Evolutionary conservation across 345 rosid genomes (phyloP), one percentile per base, ranked within the genome.

Genomic region (Passiflora organensis): DNA sequence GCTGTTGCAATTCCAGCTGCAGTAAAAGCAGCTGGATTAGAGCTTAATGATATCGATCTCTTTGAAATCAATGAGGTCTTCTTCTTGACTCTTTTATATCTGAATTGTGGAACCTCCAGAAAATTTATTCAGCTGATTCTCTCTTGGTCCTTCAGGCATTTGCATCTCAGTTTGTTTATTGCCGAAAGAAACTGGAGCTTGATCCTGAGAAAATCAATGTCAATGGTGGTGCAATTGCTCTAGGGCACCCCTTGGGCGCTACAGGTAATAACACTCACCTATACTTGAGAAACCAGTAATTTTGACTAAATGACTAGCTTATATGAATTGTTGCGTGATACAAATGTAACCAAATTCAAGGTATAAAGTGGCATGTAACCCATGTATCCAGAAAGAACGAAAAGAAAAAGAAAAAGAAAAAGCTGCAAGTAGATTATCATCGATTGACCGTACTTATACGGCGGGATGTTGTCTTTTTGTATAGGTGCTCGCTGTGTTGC

Each of bases 401-500:
- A n/a, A n/a, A n/a, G n/a, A n/a, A n/a, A n/a, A n/a, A n/a, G n/a
- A n/a, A n/a, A n/a, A n/a, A n/a, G n/a, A n/a, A n/a, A n/a, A n/a
- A n/a, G n/a, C n/a, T n/a, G n/a, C 46, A 21, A 32, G 13, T 10
- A 37, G 11, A 55, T 55, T 55, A 55, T 28, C 28, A 10, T n/a
- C n/a, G n/a, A n/a, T n/a, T n/a, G n/a, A n/a, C n/a, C n/a, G n/a
- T n/a, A n/a, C n/a, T n/a, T n/a, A n/a, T n/a, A n/a, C n/a, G n/a
- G n/a, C n/a, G n/a, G n/a, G n/a, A 1, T 5, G 9, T 6, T 1
- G 21, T 12, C 28, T 6, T 10, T 48, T n/a, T 36, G 34, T 24
- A 1, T 74, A 89, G 99, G 99, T 71, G 99, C 97, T 0, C 88
- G 99, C 18, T 94, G 99, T 24, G 97, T 94, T 38, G 96, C 84